These are phyloP conservation scores for Diatrype stigma DNA, from an alignment of 2,329 filamentous ascomycete species.

Conservation along the genomic window DNA sequence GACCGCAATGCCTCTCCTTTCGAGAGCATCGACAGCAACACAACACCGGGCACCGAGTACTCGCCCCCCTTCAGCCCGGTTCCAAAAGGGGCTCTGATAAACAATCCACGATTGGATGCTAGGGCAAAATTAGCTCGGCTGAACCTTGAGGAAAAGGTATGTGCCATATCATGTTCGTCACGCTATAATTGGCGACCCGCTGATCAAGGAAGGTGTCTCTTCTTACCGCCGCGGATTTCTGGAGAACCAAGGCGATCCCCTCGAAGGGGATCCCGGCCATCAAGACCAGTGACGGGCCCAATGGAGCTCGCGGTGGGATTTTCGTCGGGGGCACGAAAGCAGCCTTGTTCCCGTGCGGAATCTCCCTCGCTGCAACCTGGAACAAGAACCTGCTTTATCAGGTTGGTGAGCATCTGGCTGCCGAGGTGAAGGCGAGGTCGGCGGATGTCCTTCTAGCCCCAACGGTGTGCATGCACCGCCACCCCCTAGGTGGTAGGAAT, in stretches of 20 bases:
- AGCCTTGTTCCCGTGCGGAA: slow-evolving; percentile 74
- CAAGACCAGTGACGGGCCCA: slow-evolving; percentile 66
- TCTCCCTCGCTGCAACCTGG: slow-evolving; percentile 76
- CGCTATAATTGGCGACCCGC: slow-evolving; percentile 6
- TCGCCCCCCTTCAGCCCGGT: slow-evolving; percentile 42
- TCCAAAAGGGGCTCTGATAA: slow-evolving; percentile 29
- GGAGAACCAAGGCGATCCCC: slow-evolving; percentile 62
- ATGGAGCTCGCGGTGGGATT: slow-evolving; percentile 63
- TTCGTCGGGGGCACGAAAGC: slow-evolving; percentile 68
- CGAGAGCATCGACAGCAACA: slow-evolving; percentile 33
- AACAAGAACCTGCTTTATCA: slow-evolving; percentile 65
- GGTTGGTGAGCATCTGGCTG: slow-evolving; percentile 66
- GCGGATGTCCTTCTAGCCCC: slow-evolving; percentile 71
- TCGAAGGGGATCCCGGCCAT: slow-evolving; percentile 60
- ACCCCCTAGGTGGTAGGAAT: slow-evolving; percentile 77
- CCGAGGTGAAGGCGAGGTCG: slow-evolving; percentile 69
- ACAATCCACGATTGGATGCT: slow-evolving; percentile 37
- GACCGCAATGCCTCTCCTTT: slow-evolving; percentile 33
- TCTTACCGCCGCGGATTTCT: slow-evolving; percentile 62
- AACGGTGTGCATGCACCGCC: slow-evolving; percentile 77
- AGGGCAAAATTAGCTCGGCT: slow-evolving; percentile 48
- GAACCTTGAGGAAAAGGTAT: slow-evolving; percentile 55
- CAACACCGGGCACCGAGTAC: slow-evolving; percentile 48
- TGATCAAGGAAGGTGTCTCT: slow-evolving; percentile 45
- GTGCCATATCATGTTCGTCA: background rate